Base-by-base conservation (phyloP, 345 rosid genomes). In the Carallia brachiata region DNA sequence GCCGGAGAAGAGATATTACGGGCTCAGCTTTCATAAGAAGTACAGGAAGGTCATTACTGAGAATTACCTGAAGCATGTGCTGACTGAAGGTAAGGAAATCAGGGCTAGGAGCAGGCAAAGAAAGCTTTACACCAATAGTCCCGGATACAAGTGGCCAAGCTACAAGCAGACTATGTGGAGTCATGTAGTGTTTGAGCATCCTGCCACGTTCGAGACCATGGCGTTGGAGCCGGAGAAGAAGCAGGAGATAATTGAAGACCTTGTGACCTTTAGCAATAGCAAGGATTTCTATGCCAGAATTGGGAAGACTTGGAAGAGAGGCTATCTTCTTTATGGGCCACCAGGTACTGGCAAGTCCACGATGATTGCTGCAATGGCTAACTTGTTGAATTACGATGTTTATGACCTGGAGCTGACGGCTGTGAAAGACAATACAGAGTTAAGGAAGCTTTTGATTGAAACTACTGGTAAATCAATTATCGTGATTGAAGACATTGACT, bases 111-210 rank as follows among this genome's bases (percentile, higher is more conserved):
- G 84, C 54, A 67, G 88, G 81, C 86, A 86, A 73, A 84, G 89
- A 81, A 88, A 86, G 83, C 90, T 88, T 54, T 88, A 75, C 62
- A 86, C 90, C 0, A 88, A 88, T 32, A 79, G 86, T 48, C 78
- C 90, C 27, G 85, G 82, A 6, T 70, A 75, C 62, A 85, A 74
- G 63, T 86, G 87, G 88, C 76, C 76, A 9, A 68, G 80, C 79
- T 72, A 67, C 80, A 84, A 79, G 81, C 81, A 75, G 61, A 78
- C 86, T 2, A 73, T 77, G 86, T 86, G 90, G 90, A 84, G 85
- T 66, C 85, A 84, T 68, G 78, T 84, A 34, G 77, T 67, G 34
- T 87, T 87, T 66, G 85, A 87, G 77, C 87, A 87, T 71, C 90
- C 90, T 36, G 87, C 85, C 27, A 81, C 85, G 7, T 83, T 87